Evolutionary conservation across 371 early-diverging fungal species (phyloP).

Genomic region (Smittium culicis): DNA sequence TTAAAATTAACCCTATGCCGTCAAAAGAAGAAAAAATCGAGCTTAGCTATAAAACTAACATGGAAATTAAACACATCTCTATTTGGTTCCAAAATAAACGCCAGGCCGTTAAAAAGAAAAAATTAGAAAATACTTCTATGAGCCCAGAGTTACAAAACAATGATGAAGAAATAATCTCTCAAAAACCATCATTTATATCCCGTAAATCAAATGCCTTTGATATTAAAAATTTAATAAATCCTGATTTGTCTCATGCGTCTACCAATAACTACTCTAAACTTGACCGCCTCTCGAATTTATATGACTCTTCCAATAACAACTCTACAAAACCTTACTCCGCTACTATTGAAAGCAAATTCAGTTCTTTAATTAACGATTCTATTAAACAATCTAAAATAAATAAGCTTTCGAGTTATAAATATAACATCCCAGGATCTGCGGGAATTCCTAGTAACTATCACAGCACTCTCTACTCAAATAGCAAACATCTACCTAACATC

Average conservation of each 20-base stretch:
- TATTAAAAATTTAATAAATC: not conserved
- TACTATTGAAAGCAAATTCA: not conserved
- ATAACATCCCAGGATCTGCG: not conserved
- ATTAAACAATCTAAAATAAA: not conserved
- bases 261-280: not conserved
- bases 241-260: not conserved
- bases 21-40: conserved; percentile 1
- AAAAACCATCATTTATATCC: not conserved
- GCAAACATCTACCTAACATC: no score
- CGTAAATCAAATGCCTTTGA: not conserved
- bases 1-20: conserved; percentile 9
- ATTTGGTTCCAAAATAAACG: conserved; percentile 11
- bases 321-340: not conserved
- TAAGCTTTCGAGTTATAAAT: not conserved
- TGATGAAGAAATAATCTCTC: not conserved
- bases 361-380: not conserved
- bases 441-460: not conserved
- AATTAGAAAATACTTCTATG: not conserved
- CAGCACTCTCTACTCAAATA: no score
- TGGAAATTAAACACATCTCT: conserved; percentile 1
- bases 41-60: not conserved
- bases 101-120: conserved; percentile 3
- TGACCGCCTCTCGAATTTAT: not conserved
- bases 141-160: not conserved
- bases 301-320: no score